Conservation (phyloP, 164 flowering plant genomes). For the Akebia trifoliata region DNA sequence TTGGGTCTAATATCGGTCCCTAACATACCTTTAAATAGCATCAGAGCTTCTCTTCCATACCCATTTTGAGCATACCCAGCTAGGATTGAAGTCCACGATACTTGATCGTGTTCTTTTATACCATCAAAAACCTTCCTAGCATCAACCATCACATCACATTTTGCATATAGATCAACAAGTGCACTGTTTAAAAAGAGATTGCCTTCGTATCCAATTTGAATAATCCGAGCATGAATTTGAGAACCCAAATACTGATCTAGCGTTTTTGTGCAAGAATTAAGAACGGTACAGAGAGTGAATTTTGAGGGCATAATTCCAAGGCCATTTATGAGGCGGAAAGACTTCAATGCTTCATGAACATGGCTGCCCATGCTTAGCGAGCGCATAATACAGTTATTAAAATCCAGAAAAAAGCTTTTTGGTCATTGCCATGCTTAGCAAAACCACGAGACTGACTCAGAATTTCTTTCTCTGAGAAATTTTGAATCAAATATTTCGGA, state of each 20-base stretch:
- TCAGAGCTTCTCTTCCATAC: conserved; percentile 29
- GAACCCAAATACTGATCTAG: conserved; percentile 24
- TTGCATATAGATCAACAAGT: conserved; percentile 40
- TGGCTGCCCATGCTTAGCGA: conserved; percentile 17
- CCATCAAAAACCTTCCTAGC: conserved; percentile 35
- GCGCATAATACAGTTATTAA: not conserved
- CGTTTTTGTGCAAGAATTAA: conserved; percentile 22
- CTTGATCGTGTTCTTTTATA: conserved; percentile 37
- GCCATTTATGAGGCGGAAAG: conserved; percentile 16
- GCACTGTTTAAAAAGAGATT: conserved; percentile 33
- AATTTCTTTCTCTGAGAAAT: not conserved
- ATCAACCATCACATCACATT: conserved; percentile 25
- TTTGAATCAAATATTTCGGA: not conserved
- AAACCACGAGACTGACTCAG: not conserved
- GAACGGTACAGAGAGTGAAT: conserved; percentile 21
- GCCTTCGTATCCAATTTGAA: conserved; percentile 23
- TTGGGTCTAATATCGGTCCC: conserved; percentile 28
- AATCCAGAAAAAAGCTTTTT: not conserved
- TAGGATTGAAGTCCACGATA: conserved; percentile 43
- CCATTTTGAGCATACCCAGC: conserved; percentile 39
- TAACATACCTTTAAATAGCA: conserved; percentile 40
- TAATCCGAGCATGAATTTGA: conserved; percentile 37
- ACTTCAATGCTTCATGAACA: conserved; percentile 21
- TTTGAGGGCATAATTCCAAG: conserved; percentile 21
- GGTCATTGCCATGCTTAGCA: not conserved